Base-by-base conservation (phyloP, 257 asterid species). In the Orobanche coerulescens region DNA sequence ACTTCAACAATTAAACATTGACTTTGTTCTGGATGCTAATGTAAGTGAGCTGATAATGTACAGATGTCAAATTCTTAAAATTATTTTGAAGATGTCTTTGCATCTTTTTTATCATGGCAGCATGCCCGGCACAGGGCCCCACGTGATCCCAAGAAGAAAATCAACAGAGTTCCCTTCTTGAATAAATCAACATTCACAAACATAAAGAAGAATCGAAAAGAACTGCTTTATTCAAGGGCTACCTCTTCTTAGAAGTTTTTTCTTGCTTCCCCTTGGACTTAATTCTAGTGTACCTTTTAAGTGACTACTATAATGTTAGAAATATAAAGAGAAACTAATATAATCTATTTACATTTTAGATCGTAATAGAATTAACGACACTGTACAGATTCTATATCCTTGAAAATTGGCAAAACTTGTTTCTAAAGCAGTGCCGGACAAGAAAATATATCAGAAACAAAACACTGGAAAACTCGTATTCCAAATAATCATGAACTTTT, bases 251-350 rank as follows among this genome's bases (percentile, higher is more conserved):
- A 31, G 39, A 31, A 61, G 24, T 31, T 28, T 31, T 6, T 46
- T n/a, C n/a, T 61, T 19, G 14, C 66, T 28, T 46, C 57, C 22
- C 61, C 7, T 47, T 18, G 42, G 48, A 31, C 64, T 25, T 52
- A 53, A 22, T 22, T 9, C 12, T 61, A 53, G 15, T n/a, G 20
- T 30, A 60, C 6, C 7, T 44, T 12, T 28, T 19, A 34, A 13
- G n/a, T n/a, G 5, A 16, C 16, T 36, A 31, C 30, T 53, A 20
- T 50, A 3, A 48, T 25, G 24, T 48, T 51, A 24, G 22, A 34
- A 0, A 15, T 15, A 57, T 10, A 47, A 67, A 25, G 4, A 67
- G 26, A 48, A 48, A 36, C 15, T n/a, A 14, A 18, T 19, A 42
- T 3, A 20, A 56, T 42, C 16, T 18, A 22, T 31, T 43, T 12